phyloP scores from a whole-genome alignment of 257 asterid genomes.

The Gentiana straminea region DNA sequence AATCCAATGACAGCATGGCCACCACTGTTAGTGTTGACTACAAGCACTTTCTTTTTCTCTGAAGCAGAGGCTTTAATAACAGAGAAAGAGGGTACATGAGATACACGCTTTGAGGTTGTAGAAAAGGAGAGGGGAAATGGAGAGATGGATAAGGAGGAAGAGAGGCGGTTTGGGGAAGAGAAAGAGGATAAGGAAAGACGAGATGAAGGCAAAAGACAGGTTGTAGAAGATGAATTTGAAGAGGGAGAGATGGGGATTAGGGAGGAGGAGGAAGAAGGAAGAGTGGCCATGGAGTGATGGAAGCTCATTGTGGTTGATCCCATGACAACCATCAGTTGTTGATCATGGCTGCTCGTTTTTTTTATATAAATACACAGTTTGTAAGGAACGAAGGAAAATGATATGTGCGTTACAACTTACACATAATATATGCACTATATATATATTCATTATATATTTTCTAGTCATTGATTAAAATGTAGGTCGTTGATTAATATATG shows the following conservation, averaged over 20 bases:
- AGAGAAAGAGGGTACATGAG: constrained; percentile 22
- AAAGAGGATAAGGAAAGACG: constrained; percentile 28
- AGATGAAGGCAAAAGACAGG: constrained; percentile 31
- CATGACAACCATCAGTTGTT: constrained; percentile 16
- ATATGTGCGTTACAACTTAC: no score
- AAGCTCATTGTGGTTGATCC: constrained; percentile 7
- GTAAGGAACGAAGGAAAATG: no score
- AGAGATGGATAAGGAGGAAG: constrained; percentile 50
- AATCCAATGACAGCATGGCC: constrained; percentile 93
- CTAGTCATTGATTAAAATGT: no score
- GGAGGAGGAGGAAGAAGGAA: constrained; percentile 41
- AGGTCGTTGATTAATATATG: no score
- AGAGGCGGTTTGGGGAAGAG: constrained; percentile 23
- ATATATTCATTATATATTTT: no score
- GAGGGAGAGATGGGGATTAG: constrained; percentile 30
- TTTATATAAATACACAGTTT: no score
- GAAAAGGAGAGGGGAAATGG: constrained; percentile 31
- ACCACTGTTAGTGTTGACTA: constrained; percentile 81
- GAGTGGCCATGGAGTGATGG: constrained; percentile 50
- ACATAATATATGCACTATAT: no score
- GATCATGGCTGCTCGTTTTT: not conserved
- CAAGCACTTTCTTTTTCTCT: constrained; percentile 77
- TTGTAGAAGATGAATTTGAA: constrained; percentile 28
- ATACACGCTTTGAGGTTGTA: constrained; percentile 18
- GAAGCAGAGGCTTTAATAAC: constrained; percentile 32